Percentiles rank a stretch among this genome's conserved stretches.
These are phyloP conservation scores for Pythium monospermum DNA, from an alignment of 352 stramenopile species.

Conservation along the genomic window DNA sequence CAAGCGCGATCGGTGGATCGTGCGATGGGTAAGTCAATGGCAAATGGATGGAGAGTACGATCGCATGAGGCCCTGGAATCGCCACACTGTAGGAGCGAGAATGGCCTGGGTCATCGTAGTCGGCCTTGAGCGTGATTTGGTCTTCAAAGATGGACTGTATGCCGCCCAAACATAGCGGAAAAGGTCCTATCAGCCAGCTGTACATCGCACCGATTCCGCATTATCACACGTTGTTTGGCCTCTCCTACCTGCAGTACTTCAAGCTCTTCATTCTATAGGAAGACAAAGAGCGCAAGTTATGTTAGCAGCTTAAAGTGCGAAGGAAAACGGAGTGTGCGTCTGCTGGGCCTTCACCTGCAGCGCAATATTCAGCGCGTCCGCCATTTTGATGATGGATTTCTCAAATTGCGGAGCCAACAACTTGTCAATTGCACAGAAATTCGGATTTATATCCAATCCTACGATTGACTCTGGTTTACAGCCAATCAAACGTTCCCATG, in stretches of 20 bases:
- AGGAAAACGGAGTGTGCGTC: background rate
- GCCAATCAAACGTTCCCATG: too few species aligned
- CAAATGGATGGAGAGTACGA: conserved; percentile 68
- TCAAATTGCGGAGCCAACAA: too few species aligned
- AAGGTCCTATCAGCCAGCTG: background rate
- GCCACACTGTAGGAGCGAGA: conserved; percentile 54
- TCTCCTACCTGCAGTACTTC: conserved; percentile 63
- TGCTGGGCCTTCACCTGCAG: conserved; percentile 38
- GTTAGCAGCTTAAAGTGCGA: background rate
- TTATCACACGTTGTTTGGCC: too few species aligned
- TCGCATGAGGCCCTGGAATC: conserved; percentile 54
- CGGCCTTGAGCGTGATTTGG: conserved; percentile 47
- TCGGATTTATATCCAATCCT: too few species aligned
- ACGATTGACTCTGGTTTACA: too few species aligned
- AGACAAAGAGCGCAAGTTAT: background rate
- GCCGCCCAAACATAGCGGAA: background rate
- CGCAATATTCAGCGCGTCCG: conserved; percentile 29
- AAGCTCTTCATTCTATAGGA: conserved; percentile 59
- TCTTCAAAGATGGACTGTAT: conserved; percentile 73
- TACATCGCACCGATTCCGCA: background rate
- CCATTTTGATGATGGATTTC: conserved; percentile 17
- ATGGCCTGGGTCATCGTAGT: conserved; percentile 35
- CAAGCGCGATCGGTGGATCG: conserved; percentile 65
- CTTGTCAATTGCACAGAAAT: too few species aligned
- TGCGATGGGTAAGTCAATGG: conserved; percentile 62